phyloP scores from a whole-genome alignment of 2,329 filamentous ascomycete genomes.

The Hymenoscyphus repandus region DNA sequence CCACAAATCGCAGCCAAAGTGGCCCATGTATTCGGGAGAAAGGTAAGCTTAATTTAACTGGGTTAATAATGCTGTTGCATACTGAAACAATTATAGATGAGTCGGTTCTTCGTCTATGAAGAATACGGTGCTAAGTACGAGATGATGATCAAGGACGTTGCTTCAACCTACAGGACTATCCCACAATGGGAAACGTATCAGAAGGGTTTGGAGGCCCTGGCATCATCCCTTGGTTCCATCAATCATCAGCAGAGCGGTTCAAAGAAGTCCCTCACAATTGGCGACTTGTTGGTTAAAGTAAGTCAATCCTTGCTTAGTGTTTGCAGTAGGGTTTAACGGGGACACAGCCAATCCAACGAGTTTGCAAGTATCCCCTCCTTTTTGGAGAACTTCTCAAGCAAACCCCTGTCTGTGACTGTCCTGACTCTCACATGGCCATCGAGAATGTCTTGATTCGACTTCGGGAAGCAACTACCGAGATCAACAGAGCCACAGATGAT shows the following conservation, averaged over 20 bases:
- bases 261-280: slow-evolving; percentile 74
- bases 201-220: slow-evolving; percentile 77
- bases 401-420: slow-evolving; percentile 81
- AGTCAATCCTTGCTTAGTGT: neutral
- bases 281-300: slow-evolving; percentile 88
- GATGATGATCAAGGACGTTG: slow-evolving; percentile 73
- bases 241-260: slow-evolving; percentile 56
- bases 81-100: slow-evolving; percentile 51
- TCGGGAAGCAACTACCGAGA: slow-evolving; percentile 68
- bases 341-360: slow-evolving; percentile 76
- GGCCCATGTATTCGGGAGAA: slow-evolving; percentile 54
- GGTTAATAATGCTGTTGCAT: neutral
- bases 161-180: slow-evolving; percentile 60
- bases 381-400: slow-evolving; percentile 78
- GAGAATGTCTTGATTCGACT: slow-evolving; percentile 67
- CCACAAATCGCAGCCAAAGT: slow-evolving; percentile 56
- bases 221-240: slow-evolving; percentile 67
- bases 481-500: slow-evolving; percentile 82
- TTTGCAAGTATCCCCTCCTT: slow-evolving; percentile 85
- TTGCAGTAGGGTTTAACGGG: slow-evolving; percentile 3
- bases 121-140: slow-evolving; percentile 90
- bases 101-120: slow-evolving; percentile 80
- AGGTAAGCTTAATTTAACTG: slow-evolving; percentile 36
- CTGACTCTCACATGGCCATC: slow-evolving; percentile 74
- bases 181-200: slow-evolving; percentile 77